Evolutionary conservation across 116 monocot genomes (phyloP), one percentile per base, ranked within the genome.

Genomic region (Trichopus zeylanicus): DNA sequence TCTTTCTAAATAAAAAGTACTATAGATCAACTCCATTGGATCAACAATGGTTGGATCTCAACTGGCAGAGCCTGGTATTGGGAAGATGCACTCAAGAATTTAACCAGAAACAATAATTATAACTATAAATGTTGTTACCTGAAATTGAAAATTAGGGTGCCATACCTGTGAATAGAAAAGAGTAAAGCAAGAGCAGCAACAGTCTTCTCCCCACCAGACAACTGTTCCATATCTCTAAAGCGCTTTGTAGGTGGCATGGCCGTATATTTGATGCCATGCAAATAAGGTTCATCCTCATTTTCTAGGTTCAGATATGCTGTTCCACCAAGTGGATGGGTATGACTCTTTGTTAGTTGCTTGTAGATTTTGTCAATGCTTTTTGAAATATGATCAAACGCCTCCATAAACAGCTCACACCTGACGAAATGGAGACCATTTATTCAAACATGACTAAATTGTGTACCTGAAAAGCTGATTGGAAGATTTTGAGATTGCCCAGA

Each of bases 231-330:
- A 67, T 97, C 97, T 60, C 91, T 74, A 61, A 97, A 97, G n/a
- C 87, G 82, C 59, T 97, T 97, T 33, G 97, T 97, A 49, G 97
- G 97, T 29, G 97, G 97, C 97, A 97, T 97, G 35, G 97, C 87
- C 46, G 97, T 91, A 75, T 91, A 97, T 61, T 97, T 97, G 55
- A 97, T 97, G 28, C 97, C 97, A 64, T 97, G 75, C 58, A 97
- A 73, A 67, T 87, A 97, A 23, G 91, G 91, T 21, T 97, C 91
- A 46, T 97, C 97, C 59, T 97, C 97, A 70, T 91, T 97, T 77
- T 97, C 91, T 28, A 97, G 78, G 63, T 76, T 91, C 65, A 97
- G 63, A 69, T 90, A 84, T 57, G 97, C 84, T 60, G 87, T 87
- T 60, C 97, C 97, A 22, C 97, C 97, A 72, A 91, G 79, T 9